Evolutionary conservation across 2,329 filamentous ascomycete species (phyloP), one percentile per base, ranked within the genome.

Genomic region (Basipetospora chlamydospora): DNA sequence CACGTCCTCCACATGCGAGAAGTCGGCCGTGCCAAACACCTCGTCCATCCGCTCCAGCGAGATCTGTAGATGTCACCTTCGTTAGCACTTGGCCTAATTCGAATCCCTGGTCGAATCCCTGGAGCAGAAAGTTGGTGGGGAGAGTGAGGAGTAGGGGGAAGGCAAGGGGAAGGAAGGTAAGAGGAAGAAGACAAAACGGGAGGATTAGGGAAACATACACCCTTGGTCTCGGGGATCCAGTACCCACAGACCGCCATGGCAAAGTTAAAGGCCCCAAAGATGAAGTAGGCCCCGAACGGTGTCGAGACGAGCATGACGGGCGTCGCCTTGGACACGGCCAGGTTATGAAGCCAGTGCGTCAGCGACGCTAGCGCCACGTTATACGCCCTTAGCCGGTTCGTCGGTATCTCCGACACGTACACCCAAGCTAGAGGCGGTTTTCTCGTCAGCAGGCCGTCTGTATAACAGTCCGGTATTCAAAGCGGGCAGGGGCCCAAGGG

Each of bases 301-400:
- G 42, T 44, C 7, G 42, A 43, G 56, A 64, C 60, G 42, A 79
- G 59, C 74, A 78, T 77, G 25, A 64, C 65, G 0, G 70, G 72
- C 1, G 70, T 71, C 16, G 70, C 68, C 17, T 71, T 57, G 5
- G 73, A 70, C 13, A 79, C 70, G 2, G 74, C 71, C 26, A 78
- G 67, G 45, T 78, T 77, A 51, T 77, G 77, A 1, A 78, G 49
- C 71, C 72, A 75, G 46, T 77, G 71, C 1, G 67, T 74, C 2
- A 72, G 68, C 0, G 73, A 72, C 0, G 70, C 73, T 30, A 77
- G 60, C 1, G 70, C 61, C 9, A 78, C 73, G 41, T 76, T 77
- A 39, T 73, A 57, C 8, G 64, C 66, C 26, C 74, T 55, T 3
- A 78, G 59, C 11, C 73, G 58, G 5, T 69, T 69, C 1, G 69